Base-by-base conservation (phyloP, 2,329 filamentous ascomycete genomes). In the Dissoconium aciculare region DNA sequence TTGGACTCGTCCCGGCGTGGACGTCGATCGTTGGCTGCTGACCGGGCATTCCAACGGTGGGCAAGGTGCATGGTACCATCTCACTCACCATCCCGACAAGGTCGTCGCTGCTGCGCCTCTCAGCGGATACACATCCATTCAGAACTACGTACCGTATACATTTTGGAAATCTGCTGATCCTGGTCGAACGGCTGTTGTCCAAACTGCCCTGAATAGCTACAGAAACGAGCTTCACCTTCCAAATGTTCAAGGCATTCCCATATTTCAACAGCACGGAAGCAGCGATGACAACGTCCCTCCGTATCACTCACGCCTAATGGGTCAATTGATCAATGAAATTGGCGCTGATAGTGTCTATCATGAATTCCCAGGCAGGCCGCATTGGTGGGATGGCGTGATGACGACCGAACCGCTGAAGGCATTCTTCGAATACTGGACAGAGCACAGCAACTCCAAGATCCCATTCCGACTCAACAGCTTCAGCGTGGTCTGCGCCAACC, bases 21-120 rank as follows among this genome's bases (percentile, higher is more conserved):
- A 66, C 31, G 44, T 47, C 5, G 41, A 62, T 17, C 56, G 58
- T 30, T 66, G 67, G 64, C 56, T 73, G 17, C 57, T 70, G 4
- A 56, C 51, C 17, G 69, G 69, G 0, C 69, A 74, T 48, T 73
- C 69, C 3, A 74, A 73, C 41, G 69, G 69, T 28, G 69, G 63
- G 45, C 69, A 73, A 50, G 69, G 68, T 5, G 59, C 62, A 3
- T 73, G 69, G 69, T 69, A 65, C 49, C 52, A 59, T 11, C 45
- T 70, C 14, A 66, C 66, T 1, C 68, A 73, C 47, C 54, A 58
- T 14, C 69, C 67, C 11, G 67, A 72, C 43, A 67, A 64, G 27
- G 50, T 71, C 19, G 54, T 71, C 21, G 68, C 66, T 12, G 67
- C 65, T 12, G 62, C 64, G 9, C 63, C 67, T n/a, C 52, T 71